Evolutionary conservation across 2,329 filamentous ascomycete species (phyloP), one percentile per base, ranked within the genome.

Genomic region (Hypoxylon sp.): DNA sequence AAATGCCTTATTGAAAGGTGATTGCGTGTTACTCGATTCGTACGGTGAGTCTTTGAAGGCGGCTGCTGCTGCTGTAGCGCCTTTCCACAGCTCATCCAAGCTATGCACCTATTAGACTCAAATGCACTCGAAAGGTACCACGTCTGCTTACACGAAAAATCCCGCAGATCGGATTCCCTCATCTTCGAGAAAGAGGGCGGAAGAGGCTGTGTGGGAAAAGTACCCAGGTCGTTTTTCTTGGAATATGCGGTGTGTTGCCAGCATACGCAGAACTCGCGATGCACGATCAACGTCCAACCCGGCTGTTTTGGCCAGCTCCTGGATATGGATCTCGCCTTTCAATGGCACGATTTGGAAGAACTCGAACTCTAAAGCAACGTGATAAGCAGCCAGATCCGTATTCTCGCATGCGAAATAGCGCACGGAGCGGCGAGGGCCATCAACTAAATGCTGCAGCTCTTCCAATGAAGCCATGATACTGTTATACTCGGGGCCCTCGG

Each of bases 51-150:
- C 44, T 32, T 63, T 62, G 11, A 67, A 16, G 26, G 36, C 29
- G 7, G 36, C 37, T 12, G 20, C 38, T 1, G 52, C 49, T 7
- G 53, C 55, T 2, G 55, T 42, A 9, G 62, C 56, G 2, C 64
- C 65, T 48, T 65, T 66, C 15, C 63, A 43, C 61, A 65, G 62
- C 36, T 69, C 66, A 32, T 67, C 64, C 2, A 65, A 9, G 21
- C 21, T 6, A 25, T 25, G 5, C 21, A 25, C 5, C 21, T 25
- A 6, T 25, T 9, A 25, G 21, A 25, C 21, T 25, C 21, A n/a
- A n/a, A n/a, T 25, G 21, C 6, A 9, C 9, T 9, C 21, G 21
- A 25, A 25, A n/a, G n/a, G 21, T 6, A 20, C 5, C 3, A 35
- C 11, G 3, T 3, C 3, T 9, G 20, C 37, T 9, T 12, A 59